phyloP scores from a whole-genome alignment of 345 rosid genomes.

The Gossypium stocksii region DNA sequence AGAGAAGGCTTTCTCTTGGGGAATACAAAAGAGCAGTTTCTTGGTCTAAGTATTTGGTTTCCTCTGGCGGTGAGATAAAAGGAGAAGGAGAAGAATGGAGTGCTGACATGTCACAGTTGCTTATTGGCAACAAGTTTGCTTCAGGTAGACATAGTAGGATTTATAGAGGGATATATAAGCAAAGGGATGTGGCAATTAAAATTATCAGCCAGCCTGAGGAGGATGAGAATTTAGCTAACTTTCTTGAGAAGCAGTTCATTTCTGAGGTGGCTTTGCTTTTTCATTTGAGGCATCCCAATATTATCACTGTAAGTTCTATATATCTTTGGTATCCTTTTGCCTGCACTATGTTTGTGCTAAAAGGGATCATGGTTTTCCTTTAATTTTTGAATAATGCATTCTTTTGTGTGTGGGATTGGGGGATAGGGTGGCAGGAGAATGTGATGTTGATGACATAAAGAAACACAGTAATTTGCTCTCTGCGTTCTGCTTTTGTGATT shows the following conservation, averaged over 20 bases:
- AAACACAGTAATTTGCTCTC: background rate
- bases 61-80: constrained; percentile 69
- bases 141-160: constrained; percentile 77
- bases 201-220: constrained; percentile 72
- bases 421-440: background rate
- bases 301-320: constrained; percentile 51
- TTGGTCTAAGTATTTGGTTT: constrained; percentile 78
- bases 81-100: constrained; percentile 75
- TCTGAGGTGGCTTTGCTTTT: constrained; percentile 70
- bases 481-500: background rate
- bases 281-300: constrained; percentile 54
- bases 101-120: constrained; percentile 74
- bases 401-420: background rate
- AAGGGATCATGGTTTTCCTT: background rate
- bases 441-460: background rate
- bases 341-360: constrained; percentile 6
- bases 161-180: constrained; percentile 68
- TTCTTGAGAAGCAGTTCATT: constrained; percentile 64
- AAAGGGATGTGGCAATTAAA: constrained; percentile 71
- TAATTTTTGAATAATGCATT: constrained; percentile 2
- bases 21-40: constrained; percentile 67
- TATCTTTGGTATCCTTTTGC: background rate
- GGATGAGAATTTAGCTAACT: constrained; percentile 53
- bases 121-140: constrained; percentile 67
- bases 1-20: constrained; percentile 58